Evolutionary conservation across 768 basidiomycete genomes (phyloP).

Genomic region (Lenzites betulinus): DNA sequence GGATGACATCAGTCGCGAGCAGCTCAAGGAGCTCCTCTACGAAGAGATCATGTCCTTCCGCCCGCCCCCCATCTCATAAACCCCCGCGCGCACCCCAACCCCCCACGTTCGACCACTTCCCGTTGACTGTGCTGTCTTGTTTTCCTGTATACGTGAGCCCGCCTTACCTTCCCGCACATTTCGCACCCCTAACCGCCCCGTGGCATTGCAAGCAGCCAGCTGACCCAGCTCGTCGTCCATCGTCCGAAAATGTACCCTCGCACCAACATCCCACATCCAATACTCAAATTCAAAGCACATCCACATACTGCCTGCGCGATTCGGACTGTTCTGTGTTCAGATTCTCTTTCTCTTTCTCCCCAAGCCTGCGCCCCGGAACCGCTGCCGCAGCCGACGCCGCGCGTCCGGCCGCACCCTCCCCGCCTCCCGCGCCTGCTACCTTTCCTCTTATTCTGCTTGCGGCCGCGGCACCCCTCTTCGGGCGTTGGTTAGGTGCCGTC

Average conservation of each 20-base stretch:
- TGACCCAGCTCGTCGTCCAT: slow-evolving; percentile 2
- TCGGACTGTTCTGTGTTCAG: too few relatives aligned
- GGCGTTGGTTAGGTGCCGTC: neutral
- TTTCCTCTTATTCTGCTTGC: too few relatives aligned
- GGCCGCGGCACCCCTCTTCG: neutral
- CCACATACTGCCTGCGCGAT: neutral
- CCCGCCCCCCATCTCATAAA: slow-evolving; percentile 54
- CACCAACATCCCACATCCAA: neutral
- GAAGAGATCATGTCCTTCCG: slow-evolving; percentile 94
- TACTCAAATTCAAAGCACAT: neutral
- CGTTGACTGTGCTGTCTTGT: slow-evolving; percentile 17
- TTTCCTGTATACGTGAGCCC: slow-evolving; percentile 16
- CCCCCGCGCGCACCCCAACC: neutral
- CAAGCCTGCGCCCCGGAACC: neutral
- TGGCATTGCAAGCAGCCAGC: neutral
- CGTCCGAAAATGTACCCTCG: slow-evolving; percentile 10
- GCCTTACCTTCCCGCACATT: too few relatives aligned
- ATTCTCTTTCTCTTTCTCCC: too few relatives aligned
- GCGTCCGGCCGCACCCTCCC: neutral
- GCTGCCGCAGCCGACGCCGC: neutral
- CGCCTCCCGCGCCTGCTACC: neutral
- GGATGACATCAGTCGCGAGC: slow-evolving; percentile 93
- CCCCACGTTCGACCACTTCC: neutral
- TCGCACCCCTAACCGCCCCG: neutral
- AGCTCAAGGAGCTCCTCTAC: slow-evolving; percentile 91